Evolutionary conservation across 192 early-diverging fungal species (phyloP).

Genomic region (Linnemannia hyalina): DNA sequence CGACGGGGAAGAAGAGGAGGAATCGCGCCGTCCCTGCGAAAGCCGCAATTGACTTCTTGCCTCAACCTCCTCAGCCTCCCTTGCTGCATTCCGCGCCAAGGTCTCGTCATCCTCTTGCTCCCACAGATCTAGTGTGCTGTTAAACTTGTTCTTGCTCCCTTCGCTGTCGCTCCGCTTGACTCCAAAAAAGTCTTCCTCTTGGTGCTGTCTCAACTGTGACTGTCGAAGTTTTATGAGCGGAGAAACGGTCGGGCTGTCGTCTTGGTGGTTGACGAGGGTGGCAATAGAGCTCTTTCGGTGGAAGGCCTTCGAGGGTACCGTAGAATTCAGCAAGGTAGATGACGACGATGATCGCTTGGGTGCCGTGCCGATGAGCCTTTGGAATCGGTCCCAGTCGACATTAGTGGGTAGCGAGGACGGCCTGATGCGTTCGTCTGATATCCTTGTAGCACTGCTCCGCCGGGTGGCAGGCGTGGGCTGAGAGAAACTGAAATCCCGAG

Average conservation of each 20-base stretch:
- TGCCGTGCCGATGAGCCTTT: background rate
- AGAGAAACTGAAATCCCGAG: background rate
- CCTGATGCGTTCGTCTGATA: background rate
- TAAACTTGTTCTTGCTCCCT: constrained; percentile 8
- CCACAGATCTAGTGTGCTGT: constrained; percentile 31
- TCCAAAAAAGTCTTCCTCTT: constrained; percentile 47
- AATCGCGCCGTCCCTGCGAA: background rate
- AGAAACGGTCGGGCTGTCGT: constrained; percentile 1
- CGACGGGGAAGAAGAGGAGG: background rate
- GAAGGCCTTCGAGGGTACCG: too few relatives aligned
- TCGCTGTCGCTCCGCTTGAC: constrained; percentile 12
- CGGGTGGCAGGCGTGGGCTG: background rate
- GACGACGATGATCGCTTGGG: constrained; percentile 4
- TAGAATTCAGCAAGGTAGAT: background rate
- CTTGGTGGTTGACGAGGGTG: background rate
- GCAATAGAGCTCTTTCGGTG: background rate
- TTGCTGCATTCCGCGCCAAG: constrained; percentile 44
- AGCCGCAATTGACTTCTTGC: constrained; percentile 4
- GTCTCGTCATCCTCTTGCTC: constrained; percentile 46
- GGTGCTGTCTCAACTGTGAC: constrained; percentile 39
- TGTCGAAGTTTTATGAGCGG: constrained; percentile 48
- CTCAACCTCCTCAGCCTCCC: constrained; percentile 32
- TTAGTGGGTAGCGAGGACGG: constrained; percentile 7
- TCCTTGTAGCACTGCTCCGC: background rate
- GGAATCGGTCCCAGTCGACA: constrained; percentile 36